These are phyloP conservation scores for Petunia hybrid DNA, from an alignment of 305 asterid species.

Conservation along the genomic window DNA sequence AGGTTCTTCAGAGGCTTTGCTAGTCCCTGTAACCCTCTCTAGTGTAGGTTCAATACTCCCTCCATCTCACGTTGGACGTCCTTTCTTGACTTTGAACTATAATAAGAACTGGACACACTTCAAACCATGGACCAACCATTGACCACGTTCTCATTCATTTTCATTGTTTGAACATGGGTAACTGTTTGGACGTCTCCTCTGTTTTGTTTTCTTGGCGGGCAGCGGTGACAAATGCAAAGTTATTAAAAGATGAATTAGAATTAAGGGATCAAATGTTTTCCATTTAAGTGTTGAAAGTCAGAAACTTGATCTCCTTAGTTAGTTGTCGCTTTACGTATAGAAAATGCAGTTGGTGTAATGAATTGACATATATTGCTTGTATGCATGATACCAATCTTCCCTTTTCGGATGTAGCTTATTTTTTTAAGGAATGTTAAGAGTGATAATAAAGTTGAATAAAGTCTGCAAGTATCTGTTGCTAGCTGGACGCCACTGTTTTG, in stretches of 20 bases:
- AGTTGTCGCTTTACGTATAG: slow-evolving; percentile 8
- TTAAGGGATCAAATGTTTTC: neutral
- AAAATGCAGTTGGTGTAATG: neutral
- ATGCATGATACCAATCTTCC: neutral
- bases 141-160: slow-evolving; percentile 17
- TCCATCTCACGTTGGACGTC: neutral
- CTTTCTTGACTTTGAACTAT: neutral
- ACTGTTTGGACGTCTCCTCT: neutral
- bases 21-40: neutral
- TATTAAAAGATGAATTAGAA: neutral
- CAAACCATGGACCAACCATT: neutral
- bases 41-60: neutral
- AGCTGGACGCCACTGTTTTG: slow-evolving; percentile 21
- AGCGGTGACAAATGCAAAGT: neutral
- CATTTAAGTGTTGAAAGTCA: neutral
- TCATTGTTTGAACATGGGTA: neutral
- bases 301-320: slow-evolving; percentile 4
- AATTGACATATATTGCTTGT: neutral
- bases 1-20: neutral
- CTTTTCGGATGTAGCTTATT: neutral
- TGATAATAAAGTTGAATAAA: neutral
- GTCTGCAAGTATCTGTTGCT: neutral
- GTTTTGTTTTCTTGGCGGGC: neutral
- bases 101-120: neutral
- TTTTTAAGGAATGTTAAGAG: too few species aligned